Percentiles rank a stretch among this genome's conserved stretches.
phyloP scores from a whole-genome alignment of 2,329 filamentous ascomycete species.

The Aureobasidium melanogenum region DNA sequence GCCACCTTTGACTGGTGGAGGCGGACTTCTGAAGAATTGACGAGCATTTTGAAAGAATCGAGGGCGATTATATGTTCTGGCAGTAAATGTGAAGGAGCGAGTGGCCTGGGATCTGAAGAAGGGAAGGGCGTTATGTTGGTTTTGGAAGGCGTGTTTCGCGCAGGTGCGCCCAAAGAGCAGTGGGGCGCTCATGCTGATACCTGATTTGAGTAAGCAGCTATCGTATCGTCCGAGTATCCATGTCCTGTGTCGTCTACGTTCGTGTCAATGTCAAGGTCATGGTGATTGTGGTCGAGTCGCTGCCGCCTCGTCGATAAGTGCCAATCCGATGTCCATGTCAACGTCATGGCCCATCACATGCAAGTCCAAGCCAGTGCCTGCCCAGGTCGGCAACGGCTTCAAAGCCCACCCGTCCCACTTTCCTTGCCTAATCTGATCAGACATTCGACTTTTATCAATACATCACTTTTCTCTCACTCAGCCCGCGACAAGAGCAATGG shows the following conservation, averaged over 20 bases:
- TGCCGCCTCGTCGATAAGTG: not conserved
- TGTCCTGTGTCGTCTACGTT: not conserved
- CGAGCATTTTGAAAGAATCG: slow-evolving; percentile 8
- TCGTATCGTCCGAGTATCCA: not conserved
- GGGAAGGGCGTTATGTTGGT: not conserved
- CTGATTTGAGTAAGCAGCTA: not conserved
- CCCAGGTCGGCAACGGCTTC: not conserved
- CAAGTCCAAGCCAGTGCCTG: not conserved
- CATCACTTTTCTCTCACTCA: too few species aligned
- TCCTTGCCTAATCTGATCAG: not conserved
- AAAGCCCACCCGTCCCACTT: not conserved
- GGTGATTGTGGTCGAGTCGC: not conserved
- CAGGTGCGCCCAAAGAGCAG: slow-evolving; percentile 7
- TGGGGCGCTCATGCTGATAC: not conserved
- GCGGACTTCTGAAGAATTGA: slow-evolving; percentile 18
- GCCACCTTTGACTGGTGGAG: slow-evolving; percentile 27
- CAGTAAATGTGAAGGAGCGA: slow-evolving; percentile 7
- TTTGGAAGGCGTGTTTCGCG: slow-evolving; percentile 5
- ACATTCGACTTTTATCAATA: not conserved
- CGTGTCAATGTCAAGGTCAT: not conserved
- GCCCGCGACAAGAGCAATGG: slow-evolving; percentile 50
- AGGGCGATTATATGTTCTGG: not conserved
- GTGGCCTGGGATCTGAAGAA: not conserved
- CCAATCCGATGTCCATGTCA: not conserved
- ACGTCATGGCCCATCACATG: slow-evolving; percentile 10